A percentile compares a stretch with the other conserved stretches of the same genome.
phyloP scores from a whole-genome alignment of 371 early-diverging fungal genomes.

The Nematocida minor region DNA sequence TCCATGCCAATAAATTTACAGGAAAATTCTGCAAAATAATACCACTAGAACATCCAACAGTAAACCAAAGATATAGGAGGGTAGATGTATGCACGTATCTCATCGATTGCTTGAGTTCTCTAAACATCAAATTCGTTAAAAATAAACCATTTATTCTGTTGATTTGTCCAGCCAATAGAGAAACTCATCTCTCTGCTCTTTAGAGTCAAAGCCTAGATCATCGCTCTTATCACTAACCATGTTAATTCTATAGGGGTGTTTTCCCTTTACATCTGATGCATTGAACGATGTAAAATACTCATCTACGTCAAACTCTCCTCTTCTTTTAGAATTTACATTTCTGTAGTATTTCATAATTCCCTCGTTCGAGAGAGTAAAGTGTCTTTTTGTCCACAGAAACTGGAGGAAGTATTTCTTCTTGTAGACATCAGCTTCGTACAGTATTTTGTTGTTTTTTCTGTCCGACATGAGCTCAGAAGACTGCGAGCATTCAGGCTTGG shows the following conservation, averaged over 20 bases:
- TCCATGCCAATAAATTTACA: no score
- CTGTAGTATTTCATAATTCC: constrained; percentile 48
- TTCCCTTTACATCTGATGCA: neutral
- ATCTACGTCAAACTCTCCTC: constrained; percentile 36
- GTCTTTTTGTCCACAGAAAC: constrained; percentile 51
- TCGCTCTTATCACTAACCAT: constrained; percentile 26
- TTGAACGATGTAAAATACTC: constrained; percentile 7
- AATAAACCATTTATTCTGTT: neutral
- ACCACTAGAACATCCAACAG: no score
- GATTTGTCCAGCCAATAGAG: constrained; percentile 34
- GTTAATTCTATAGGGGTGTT: constrained; percentile 10
- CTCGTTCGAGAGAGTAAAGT: constrained; percentile 47
- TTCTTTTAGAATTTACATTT: constrained; percentile 9
- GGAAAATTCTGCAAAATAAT: no score
- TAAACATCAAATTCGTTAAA: neutral
- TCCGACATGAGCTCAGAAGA: neutral
- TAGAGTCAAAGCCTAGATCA: constrained; percentile 39
- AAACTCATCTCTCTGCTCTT: constrained; percentile 49
- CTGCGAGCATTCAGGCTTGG: neutral
- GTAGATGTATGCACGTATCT: no score
- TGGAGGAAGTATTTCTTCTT: constrained; percentile 42
- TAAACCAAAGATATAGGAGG: neutral
- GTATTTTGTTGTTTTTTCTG: constrained; percentile 9
- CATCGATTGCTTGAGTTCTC: neutral
- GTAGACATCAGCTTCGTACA: constrained; percentile 35